Evolutionary conservation across 768 basidiomycete species (phyloP), one percentile per base, ranked within the genome.

Genomic region (Pholiota molesta): DNA sequence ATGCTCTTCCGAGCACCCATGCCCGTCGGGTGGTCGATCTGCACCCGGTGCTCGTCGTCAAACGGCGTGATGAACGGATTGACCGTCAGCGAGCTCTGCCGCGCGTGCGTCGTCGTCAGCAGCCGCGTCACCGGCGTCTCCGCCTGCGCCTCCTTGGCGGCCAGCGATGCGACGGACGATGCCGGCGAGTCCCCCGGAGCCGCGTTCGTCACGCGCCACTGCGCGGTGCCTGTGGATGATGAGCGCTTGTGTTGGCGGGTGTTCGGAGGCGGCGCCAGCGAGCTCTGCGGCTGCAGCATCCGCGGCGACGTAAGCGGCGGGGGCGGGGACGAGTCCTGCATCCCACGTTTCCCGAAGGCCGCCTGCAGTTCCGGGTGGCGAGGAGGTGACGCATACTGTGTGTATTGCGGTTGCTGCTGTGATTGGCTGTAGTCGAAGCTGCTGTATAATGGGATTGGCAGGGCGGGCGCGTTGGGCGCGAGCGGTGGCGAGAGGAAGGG

Each of bases 51-150:
- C 70, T 90, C 89, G 69, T 91, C 90, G 72, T 92, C 91, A 73
- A 92, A 92, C 8, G 91, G 91, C 55, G 90, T 91, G 60, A 84
- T 82, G 69, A 92, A 92, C 56, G 91, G 91, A 65, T 81, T 75
- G 57, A 77, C 70, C 19, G 47, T 26, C 57, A 72, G 70, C 49
- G 68, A 64, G 39, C 80, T 79, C 65, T 78, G 72, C 62, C 78
- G 76, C 19, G 78, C 76, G 66, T 81, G 73, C 23, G 75, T 77
- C 26, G 77, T 76, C 51, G 82, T 81, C 64, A 81, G 73, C 60
- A 81, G 74, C 44, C 80, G 75, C 54, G 81, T 81, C 39, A 81
- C 75, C 13, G 83, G 81, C 33, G 75, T 78, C 52, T 58, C 19
- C 49, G 71, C 55, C 57, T 21, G 17, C 52, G 26, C 39, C 19